These are phyloP conservation scores for Diplocarpon rosae DNA, from an alignment of 2,329 filamentous ascomycete species.

Conservation along the genomic window DNA sequence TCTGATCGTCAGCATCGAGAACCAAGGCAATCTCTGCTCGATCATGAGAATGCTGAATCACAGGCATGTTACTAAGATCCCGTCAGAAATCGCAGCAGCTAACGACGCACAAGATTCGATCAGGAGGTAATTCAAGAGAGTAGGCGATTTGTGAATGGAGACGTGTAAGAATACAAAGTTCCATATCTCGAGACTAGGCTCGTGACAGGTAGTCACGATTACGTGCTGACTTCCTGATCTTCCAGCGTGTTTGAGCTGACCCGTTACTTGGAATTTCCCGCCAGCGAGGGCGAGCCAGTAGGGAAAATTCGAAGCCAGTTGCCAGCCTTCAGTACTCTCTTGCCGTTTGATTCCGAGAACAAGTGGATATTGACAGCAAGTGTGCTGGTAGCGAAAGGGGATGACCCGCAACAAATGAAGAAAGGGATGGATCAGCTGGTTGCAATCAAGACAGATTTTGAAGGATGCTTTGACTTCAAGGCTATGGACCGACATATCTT, in stretches of 20 bases:
- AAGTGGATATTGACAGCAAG: constrained; percentile 48
- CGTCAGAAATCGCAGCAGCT: not conserved
- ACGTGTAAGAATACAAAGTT: constrained; percentile 7
- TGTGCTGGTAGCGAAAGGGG: constrained; percentile 43
- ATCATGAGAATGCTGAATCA: constrained; percentile 42
- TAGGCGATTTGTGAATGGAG: constrained; percentile 22
- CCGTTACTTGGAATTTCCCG: constrained; percentile 19
- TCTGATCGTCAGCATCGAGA: constrained; percentile 21
- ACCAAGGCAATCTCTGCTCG: constrained; percentile 33
- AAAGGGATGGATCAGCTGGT: constrained; percentile 43
- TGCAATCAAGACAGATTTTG: constrained; percentile 35
- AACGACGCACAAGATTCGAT: constrained; percentile 16
- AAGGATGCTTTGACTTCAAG: constrained; percentile 42
- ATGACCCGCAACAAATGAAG: constrained; percentile 41
- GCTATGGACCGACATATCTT: constrained; percentile 40
- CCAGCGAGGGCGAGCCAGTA: constrained; percentile 20
- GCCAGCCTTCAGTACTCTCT: constrained; percentile 37
- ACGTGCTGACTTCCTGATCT: too few species aligned
- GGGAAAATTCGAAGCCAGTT: constrained; percentile 26
- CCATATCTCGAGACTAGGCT: too few species aligned
- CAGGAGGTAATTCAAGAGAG: constrained; percentile 19
- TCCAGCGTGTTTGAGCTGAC: constrained; percentile 19
- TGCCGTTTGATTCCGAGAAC: constrained; percentile 36
- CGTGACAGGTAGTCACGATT: too few species aligned
- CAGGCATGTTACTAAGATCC: constrained; percentile 30